Evolutionary conservation across 2,329 filamentous ascomycete genomes (phyloP), one percentile per base, ranked within the genome.

Genomic region (Penicillium sp.): DNA sequence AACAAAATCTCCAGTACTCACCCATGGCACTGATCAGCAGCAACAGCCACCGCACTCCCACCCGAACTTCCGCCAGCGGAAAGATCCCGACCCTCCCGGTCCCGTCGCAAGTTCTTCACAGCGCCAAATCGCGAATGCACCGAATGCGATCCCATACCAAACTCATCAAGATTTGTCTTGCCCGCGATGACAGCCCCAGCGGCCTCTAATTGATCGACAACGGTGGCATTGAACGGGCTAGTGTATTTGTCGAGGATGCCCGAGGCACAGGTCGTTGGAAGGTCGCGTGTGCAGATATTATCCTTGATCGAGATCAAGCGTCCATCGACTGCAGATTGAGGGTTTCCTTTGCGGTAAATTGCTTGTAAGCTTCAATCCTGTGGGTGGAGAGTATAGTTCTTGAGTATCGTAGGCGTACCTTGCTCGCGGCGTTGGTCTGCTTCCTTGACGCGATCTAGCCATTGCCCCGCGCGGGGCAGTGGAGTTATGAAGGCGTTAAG

Each of bases 141-240:
- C 1, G 89, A 90, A 73, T 97, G 89, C 9, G 92, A 96, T 2
- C 93, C 93, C 93, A 97, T 97, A 30, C 93, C 93, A 75, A 97
- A 97, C 75, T 96, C 95, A 78, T 98, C 95, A 83, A 98, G 88
- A 75, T 96, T 97, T 2, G 92, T 93, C 78, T 97, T 97, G 7
- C 90, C 90, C 1, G 88, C 83, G 1, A 94, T 76, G 6, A 84
- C 76, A 6, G 87, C 88, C 45, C 89, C 90, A 5, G 85, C 83
- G 30, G 81, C 74, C 59, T 85, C 84, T 37, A 97, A 83, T 69
- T 89, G 85, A 56, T 83, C 80, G 37, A 96, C 87, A 19, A 97
- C 88, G 9, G 91, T 94, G 19, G 94, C 92, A 74, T 93, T 87
- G 76, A 91, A 94, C 4, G 93, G 91, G 63, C 90, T 92, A 38